Conservation (phyloP, 1,284 basidiomycete species). For the Austropuccinia psidii region DNA sequence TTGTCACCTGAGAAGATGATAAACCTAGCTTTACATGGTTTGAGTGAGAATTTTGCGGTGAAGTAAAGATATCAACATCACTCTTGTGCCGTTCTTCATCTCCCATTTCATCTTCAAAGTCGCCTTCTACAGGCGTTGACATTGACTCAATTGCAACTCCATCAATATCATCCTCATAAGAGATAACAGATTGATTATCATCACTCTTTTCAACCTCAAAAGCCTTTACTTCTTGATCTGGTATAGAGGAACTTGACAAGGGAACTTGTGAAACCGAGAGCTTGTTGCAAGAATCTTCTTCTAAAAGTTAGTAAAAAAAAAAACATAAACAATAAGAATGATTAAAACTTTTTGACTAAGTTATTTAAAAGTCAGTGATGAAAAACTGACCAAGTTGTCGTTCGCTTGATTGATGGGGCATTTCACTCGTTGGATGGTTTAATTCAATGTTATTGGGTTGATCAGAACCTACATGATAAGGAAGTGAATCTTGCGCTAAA, state of each 20-base stretch:
- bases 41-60: no score
- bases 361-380: no score
- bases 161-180: conserved; percentile 31
- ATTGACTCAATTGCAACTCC: conserved; percentile 31
- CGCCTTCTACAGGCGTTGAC: conserved; percentile 23
- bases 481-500: no score
- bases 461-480: no score
- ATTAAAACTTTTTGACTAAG: neutral
- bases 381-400: no score
- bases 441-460: no score
- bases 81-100: neutral
- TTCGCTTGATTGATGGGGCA: no score
- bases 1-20: no score
- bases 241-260: neutral
- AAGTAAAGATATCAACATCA: no score
- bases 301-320: neutral
- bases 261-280: neutral
- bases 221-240: neutral
- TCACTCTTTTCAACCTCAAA: neutral
- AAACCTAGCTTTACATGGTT: no score
- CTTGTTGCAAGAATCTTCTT: neutral
- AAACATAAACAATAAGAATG: neutral
- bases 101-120: conserved; percentile 7
- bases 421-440: no score
- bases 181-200: neutral